Evolutionary conservation across 140 eudicot genomes (phyloP), one percentile per base, ranked within the genome.

Genomic region (Bidens hawaiensis): DNA sequence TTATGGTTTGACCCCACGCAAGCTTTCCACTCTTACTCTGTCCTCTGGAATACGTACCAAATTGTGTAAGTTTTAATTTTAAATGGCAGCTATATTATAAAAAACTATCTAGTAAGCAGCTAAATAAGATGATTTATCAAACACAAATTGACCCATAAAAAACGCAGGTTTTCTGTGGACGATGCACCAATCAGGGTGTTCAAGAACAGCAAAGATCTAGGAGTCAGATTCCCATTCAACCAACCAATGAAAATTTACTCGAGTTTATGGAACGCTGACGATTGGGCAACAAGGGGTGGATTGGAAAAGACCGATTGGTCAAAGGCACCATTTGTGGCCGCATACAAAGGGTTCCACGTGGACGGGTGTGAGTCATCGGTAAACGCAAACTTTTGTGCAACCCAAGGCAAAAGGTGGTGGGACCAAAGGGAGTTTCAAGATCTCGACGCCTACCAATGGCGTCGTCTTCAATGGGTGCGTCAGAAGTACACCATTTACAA

Each of bases 1-100:
- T 85, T 84, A 16, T 84, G 93, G 93, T 84, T 84, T 69, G 93
- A 84, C 31, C 93, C 93, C 6, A 81, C 82, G 6, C 65, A 61
- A 41, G 93, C 71, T 24, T 84, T 42, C 65, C 93, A 81, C 48
- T 66, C 87, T 17, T 84, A 84, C 79, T 78, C 87, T 19, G 82
- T 84, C 16, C 74, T 84, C 2, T 84, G 93, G 93, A 84, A 84
- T 51, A 71, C 81, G 73, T 73, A 84, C 68, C 87, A 78, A 76
- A 84, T 84, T 53, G 87, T 81, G 93, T 84, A 72, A 36, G 93
- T 30, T 36, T n/a, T n/a, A n/a, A n/a, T n/a, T n/a, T n/a, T n/a
- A n/a, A n/a, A n/a, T n/a, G n/a, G n/a, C n/a, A n/a, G n/a, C n/a
- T n/a, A n/a, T n/a, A n/a, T n/a, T n/a, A n/a, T n/a, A n/a, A n/a